Percentiles rank a stretch among this genome's conserved stretches.
Conservation (phyloP, 805 yeast genomes). For the Spathaspora boniae region DNA sequence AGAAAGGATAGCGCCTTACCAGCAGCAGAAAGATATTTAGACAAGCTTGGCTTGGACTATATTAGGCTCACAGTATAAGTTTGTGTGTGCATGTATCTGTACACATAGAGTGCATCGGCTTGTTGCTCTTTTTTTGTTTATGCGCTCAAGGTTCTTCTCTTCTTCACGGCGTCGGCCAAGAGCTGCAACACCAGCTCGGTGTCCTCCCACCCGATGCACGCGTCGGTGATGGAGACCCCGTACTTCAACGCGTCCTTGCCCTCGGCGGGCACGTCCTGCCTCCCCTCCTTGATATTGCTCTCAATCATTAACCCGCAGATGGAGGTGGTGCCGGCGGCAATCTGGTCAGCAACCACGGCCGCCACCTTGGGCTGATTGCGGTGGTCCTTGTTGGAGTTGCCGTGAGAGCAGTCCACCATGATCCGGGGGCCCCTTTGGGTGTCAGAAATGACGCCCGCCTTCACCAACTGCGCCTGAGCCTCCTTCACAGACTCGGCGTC, state of each 20-base stretch:
- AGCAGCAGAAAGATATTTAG: no score
- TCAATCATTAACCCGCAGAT: constrained; percentile 97
- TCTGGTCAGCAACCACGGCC: constrained; percentile 70
- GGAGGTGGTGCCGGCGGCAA: constrained; percentile 65
- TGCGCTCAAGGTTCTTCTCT: constrained; percentile 58
- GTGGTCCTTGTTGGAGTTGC: constrained; percentile 88
- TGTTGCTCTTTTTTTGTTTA: no score
- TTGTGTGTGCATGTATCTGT: no score
- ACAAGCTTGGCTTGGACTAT: no score
- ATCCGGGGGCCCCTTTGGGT: constrained; percentile 56
- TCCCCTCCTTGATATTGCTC: constrained; percentile 86
- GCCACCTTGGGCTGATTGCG: constrained; percentile 92
- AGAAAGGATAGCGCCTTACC: no score
- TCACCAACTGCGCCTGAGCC: constrained; percentile 58
- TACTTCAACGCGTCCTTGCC: constrained; percentile 75
- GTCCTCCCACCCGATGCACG: constrained; percentile 88
- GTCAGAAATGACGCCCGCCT: constrained; percentile 46
- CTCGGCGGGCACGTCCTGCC: constrained; percentile 77
- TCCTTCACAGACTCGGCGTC: constrained; percentile 70
- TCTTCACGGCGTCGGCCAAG: constrained; percentile 76
- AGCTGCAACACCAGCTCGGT: constrained; percentile 69
- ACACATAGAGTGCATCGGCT: neutral
- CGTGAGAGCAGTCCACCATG: constrained; percentile 98
- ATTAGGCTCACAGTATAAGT: no score
- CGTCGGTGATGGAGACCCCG: constrained; percentile 97